A percentile compares a stretch with the other conserved stretches of the same genome.
phyloP scores from a whole-genome alignment of 2,329 filamentous ascomycete genomes.

The Macrophomina tecta region DNA sequence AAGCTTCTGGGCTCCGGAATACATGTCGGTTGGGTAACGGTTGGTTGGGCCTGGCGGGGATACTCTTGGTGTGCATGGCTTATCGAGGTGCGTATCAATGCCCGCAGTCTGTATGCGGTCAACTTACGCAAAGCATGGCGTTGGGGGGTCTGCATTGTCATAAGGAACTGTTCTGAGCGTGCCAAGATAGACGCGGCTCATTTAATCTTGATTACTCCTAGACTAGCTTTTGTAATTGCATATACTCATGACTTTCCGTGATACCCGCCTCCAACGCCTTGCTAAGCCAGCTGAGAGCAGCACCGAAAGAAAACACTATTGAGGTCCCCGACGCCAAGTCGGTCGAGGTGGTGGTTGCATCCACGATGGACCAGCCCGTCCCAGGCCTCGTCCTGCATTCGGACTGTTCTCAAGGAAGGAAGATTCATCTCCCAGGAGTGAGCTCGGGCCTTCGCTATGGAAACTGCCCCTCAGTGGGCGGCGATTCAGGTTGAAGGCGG shows the following conservation, averaged over 20 bases:
- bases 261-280: conserved; percentile 12
- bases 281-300: neutral
- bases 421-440: conserved; percentile 18
- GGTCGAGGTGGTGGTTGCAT: conserved; percentile 25
- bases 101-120: conserved; percentile 12
- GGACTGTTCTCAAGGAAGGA: conserved; percentile 25
- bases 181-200: conserved; percentile 15
- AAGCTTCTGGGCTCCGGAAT: neutral
- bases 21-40: neutral
- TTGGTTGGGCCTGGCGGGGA: neutral
- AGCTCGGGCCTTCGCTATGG: conserved; percentile 25
- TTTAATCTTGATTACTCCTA: conserved; percentile 10
- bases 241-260: neutral
- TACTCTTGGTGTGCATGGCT: conserved; percentile 17
- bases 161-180: conserved; percentile 4
- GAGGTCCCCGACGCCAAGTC: conserved; percentile 13
- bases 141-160: conserved; percentile 14
- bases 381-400: conserved; percentile 13
- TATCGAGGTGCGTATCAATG: conserved; percentile 18
- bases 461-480: conserved; percentile 19
- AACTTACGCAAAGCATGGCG: conserved; percentile 25
- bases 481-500: conserved; percentile 22
- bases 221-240: conserved; percentile 19
- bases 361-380: conserved; percentile 19
- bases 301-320: neutral